Conservation (phyloP, 2,329 filamentous ascomycete species). For the Colletotrichum plurivorum region DNA sequence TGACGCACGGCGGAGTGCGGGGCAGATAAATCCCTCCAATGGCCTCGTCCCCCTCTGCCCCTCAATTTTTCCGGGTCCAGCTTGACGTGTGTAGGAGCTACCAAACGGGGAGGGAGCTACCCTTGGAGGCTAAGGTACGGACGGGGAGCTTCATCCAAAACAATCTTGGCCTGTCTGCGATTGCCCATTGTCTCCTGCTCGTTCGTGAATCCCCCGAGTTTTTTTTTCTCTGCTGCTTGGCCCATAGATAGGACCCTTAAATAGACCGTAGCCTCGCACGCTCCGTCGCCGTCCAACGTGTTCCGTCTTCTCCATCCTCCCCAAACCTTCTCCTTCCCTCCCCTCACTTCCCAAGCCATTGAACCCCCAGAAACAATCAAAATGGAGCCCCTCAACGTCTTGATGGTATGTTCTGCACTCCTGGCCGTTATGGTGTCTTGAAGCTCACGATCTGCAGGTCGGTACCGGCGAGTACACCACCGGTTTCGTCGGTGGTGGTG, state of each 20-base stretch:
- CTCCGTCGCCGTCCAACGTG: not conserved
- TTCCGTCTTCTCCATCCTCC: constrained; percentile 16
- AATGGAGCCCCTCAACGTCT: constrained; percentile 75
- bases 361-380: constrained; percentile 38
- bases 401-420: constrained; percentile 70
- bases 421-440: constrained; percentile 28
- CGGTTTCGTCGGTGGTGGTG: constrained; percentile 87
- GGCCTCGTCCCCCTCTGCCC: constrained; percentile 47
- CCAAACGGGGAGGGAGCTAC: constrained; percentile 24
- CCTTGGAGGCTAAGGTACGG: not conserved
- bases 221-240: constrained; percentile 13
- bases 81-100: constrained; percentile 20
- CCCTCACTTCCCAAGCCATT: constrained; percentile 18
- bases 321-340: constrained; percentile 7
- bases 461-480: constrained; percentile 98
- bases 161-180: constrained; percentile 4
- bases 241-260: constrained; percentile 23
- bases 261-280: constrained; percentile 22
- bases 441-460: constrained; percentile 64
- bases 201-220: constrained; percentile 27
- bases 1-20: constrained; percentile 37
- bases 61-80: constrained; percentile 54
- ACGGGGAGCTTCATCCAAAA: constrained; percentile 35
- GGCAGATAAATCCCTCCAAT: constrained; percentile 43
- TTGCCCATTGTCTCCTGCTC: constrained; percentile 19